phyloP scores from a whole-genome alignment of 2,329 filamentous ascomycete genomes.

The Ophiocordyceps camponoti-saundersi region DNA sequence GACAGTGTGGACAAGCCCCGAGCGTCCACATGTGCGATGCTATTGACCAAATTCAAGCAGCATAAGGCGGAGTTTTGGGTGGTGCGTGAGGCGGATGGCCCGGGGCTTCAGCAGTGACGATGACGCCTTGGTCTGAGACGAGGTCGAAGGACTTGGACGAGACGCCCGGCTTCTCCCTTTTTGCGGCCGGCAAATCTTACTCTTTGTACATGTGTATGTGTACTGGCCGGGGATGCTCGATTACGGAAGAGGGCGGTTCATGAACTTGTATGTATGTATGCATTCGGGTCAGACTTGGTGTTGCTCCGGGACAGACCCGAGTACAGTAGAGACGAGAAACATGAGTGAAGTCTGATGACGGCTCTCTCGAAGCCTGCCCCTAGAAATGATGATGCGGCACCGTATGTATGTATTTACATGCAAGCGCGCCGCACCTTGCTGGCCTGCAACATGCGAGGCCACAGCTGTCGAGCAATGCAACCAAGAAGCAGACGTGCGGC shows the following conservation, averaged over 20 bases:
- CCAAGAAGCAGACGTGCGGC: background rate
- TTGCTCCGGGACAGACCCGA: background rate
- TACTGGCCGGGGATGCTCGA: background rate
- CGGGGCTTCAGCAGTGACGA: constrained; percentile 6
- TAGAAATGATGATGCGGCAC: background rate
- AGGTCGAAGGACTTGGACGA: background rate
- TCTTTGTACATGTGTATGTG: background rate
- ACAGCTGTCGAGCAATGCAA: background rate
- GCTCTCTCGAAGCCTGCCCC: background rate
- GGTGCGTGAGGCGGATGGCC: constrained; percentile 1
- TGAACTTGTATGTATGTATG: background rate
- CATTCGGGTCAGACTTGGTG: background rate
- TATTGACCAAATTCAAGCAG: constrained; percentile 13
- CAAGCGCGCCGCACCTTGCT: background rate
- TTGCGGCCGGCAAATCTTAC: background rate
- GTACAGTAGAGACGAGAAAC: background rate
- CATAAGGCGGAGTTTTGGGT: constrained; percentile 18
- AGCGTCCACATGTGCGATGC: constrained; percentile 7
- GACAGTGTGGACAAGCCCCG: background rate
- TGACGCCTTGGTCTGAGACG: background rate
- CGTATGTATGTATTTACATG: no score
- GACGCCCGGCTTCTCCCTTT: background rate
- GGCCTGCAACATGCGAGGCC: background rate
- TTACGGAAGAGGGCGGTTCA: background rate
- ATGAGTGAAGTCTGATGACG: background rate